phyloP scores from a whole-genome alignment of 305 asterid species.

The Ruellia speciosa region DNA sequence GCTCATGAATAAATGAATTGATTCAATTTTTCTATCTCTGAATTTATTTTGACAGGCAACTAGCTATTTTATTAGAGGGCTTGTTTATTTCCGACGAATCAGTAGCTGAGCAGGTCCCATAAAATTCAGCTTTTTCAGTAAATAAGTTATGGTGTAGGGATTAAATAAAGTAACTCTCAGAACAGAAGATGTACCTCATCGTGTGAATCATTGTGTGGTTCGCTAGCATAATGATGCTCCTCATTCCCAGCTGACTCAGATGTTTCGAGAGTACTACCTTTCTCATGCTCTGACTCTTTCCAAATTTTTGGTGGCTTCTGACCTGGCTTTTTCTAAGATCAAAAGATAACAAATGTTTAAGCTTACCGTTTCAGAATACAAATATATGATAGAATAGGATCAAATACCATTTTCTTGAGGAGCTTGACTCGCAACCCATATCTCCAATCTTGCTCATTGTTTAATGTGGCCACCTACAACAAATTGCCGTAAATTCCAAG shows the following conservation, averaged over 20 bases:
- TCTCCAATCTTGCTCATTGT: slow-evolving; percentile 95
- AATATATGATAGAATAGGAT: neutral
- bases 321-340: slow-evolving; percentile 50
- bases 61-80: too few species aligned
- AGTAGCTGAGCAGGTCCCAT: too few species aligned
- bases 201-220: slow-evolving; percentile 63
- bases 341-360: slow-evolving; percentile 7
- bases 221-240: slow-evolving; percentile 49
- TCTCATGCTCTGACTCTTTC: slow-evolving; percentile 62
- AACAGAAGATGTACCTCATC: slow-evolving; percentile 49
- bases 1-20: too few species aligned
- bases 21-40: too few species aligned
- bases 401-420: slow-evolving; percentile 56
- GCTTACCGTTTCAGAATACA: neutral
- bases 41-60: too few species aligned
- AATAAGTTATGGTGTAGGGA: too few species aligned
- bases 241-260: slow-evolving; percentile 41
- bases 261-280: slow-evolving; percentile 36
- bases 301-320: slow-evolving; percentile 48
- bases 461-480: slow-evolving; percentile 58
- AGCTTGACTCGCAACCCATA: slow-evolving; percentile 90
- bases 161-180: too few species aligned
- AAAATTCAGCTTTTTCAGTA: too few species aligned
- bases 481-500: slow-evolving; percentile 17
- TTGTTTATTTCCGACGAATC: too few species aligned